Percentiles rank a stretch among this genome's conserved stretches.
Conservation (phyloP, 2,329 filamentous ascomycete species). For the Apiospora aurea region DNA sequence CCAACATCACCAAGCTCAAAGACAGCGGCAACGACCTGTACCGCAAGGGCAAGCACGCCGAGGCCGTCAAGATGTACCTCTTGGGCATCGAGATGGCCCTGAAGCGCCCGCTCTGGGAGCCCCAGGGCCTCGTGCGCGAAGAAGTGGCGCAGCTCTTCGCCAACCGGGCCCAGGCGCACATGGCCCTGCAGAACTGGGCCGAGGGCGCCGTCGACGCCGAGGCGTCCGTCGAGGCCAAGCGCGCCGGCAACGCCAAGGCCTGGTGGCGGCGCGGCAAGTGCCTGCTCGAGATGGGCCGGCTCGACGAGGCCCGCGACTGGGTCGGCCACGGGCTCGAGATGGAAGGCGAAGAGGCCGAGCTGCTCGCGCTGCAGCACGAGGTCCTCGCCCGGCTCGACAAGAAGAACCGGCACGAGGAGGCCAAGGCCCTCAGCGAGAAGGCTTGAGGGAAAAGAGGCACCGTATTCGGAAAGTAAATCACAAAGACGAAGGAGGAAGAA, state of each 20-base stretch:
- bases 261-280: constrained; percentile 92
- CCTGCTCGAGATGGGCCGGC: constrained; percentile 86
- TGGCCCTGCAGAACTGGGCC: constrained; percentile 82
- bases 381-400: constrained; percentile 57
- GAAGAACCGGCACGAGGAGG: constrained; percentile 38
- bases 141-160: constrained; percentile 82
- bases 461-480: too few species aligned
- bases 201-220: constrained; percentile 89
- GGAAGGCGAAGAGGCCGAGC: constrained; percentile 73
- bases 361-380: constrained; percentile 70
- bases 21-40: constrained; percentile 85
- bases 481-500: background rate
- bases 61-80: constrained; percentile 82
- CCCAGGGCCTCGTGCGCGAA: constrained; percentile 80
- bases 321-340: constrained; percentile 80
- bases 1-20: constrained; percentile 87
- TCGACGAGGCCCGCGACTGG: constrained; percentile 84
- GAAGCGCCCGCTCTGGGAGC: constrained; percentile 85
- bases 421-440: background rate
- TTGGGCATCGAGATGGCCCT: constrained; percentile 92
- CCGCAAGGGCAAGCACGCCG: constrained; percentile 76
- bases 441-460: background rate
- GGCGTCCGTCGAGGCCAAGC: constrained; percentile 86
- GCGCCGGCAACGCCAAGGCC: constrained; percentile 87
- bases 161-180: constrained; percentile 90